Conservation (phyloP, 1,284 basidiomycete genomes). For the Cryptococcus sp. region DNA sequence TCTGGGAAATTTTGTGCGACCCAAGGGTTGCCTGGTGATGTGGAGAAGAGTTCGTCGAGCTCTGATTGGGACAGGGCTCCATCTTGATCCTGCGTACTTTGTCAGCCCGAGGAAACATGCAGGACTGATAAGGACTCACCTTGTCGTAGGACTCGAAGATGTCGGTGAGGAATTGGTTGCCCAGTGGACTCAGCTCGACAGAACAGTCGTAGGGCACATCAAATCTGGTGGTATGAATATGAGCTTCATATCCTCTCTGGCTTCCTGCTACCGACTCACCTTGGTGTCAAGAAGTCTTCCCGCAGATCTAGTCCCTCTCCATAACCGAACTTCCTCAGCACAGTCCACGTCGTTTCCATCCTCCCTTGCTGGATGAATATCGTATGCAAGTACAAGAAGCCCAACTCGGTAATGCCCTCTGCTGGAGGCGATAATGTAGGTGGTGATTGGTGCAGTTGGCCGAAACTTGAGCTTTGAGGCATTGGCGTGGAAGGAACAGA, state of each 20-base stretch:
- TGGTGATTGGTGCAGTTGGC: conserved; percentile 29
- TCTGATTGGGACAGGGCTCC: conserved; percentile 86
- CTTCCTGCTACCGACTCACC: conserved; percentile 57
- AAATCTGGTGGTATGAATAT: conserved; percentile 61
- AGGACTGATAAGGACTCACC: conserved; percentile 54
- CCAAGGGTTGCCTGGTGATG: conserved; percentile 95
- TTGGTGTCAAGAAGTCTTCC: conserved; percentile 83
- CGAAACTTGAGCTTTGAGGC: conserved; percentile 18
- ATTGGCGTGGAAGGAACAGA: conserved; percentile 36
- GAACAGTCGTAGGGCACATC: conserved; percentile 92
- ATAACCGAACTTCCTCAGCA: conserved; percentile 92
- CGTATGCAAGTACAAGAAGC: conserved; percentile 93
- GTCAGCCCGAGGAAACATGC: conserved; percentile 1
- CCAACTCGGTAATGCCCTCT: conserved; percentile 82
- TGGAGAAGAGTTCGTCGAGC: conserved; percentile 85
- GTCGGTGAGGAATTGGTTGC: conserved; percentile 97
- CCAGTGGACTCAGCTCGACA: conserved; percentile 87
- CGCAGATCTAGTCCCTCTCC: conserved; percentile 87
- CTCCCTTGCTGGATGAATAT: conserved; percentile 96
- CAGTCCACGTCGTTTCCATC: conserved; percentile 97
- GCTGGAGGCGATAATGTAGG: conserved; percentile 38
- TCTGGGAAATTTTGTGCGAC: conserved; percentile 80
- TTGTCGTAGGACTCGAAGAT: conserved; percentile 97
- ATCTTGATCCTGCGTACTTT: conserved; percentile 74
- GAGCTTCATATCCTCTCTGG: background rate